phyloP scores from a whole-genome alignment of 345 rosid species.

The Raphanus sativus region DNA sequence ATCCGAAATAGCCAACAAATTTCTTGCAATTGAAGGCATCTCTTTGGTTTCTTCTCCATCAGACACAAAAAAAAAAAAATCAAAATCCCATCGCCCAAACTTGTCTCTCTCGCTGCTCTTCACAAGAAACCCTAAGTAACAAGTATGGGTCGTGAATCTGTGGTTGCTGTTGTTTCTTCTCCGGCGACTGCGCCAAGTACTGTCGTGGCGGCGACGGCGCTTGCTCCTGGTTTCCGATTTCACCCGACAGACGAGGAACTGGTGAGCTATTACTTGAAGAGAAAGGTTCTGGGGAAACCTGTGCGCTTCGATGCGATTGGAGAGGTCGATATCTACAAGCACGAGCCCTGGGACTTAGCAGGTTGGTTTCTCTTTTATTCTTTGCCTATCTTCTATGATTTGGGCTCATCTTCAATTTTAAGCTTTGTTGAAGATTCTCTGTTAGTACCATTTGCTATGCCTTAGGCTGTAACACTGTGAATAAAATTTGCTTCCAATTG shows the following conservation, averaged over 20 bases:
- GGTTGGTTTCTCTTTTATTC: conserved; percentile 39
- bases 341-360: conserved; percentile 87
- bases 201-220: conserved; percentile 47
- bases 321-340: conserved; percentile 84
- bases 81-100: conserved; percentile 27
- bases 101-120: neutral
- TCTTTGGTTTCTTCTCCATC: conserved; percentile 48
- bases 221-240: conserved; percentile 94
- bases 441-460: conserved; percentile 14
- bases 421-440: conserved; percentile 3
- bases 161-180: conserved; percentile 20
- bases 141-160: conserved; percentile 43
- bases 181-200: conserved; percentile 22
- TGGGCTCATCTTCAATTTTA: neutral
- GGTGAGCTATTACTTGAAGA: conserved; percentile 77
- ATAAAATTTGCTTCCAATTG: neutral
- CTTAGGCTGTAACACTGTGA: conserved; percentile 7
- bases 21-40: conserved; percentile 81
- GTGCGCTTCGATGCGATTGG: conserved; percentile 73
- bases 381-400: neutral
- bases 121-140: conserved; percentile 22
- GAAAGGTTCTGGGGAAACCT: conserved; percentile 67
- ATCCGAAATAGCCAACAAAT: conserved; percentile 42
- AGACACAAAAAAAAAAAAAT: conserved; percentile 30
- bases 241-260: conserved; percentile 96